Percentiles rank a stretch among this genome's conserved stretches.
Conservation (phyloP, 352 stramenopile genomes). For the Phytopythium boreale region DNA sequence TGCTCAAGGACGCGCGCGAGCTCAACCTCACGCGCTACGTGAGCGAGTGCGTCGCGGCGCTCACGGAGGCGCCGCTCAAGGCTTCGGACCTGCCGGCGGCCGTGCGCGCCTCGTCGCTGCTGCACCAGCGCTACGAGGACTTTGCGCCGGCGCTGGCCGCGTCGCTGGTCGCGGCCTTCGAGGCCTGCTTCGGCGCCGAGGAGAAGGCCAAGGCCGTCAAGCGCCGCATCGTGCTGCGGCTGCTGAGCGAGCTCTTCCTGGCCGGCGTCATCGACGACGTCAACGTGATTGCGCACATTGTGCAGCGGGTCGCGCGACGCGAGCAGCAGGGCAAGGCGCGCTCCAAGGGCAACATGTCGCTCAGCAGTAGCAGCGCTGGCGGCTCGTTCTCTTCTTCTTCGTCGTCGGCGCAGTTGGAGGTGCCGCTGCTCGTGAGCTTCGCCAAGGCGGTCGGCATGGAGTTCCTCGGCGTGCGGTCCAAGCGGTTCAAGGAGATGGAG, state of each 20-base stretch:
- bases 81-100: slow-evolving; percentile 82
- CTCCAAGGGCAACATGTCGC: slow-evolving; percentile 40
- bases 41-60: slow-evolving; percentile 90
- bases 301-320: slow-evolving; percentile 70
- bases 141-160: slow-evolving; percentile 70
- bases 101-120: slow-evolving; percentile 79
- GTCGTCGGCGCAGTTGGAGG: slow-evolving; percentile 79
- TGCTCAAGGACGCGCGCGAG: slow-evolving; percentile 85
- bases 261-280: slow-evolving; percentile 77
- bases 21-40: slow-evolving; percentile 95
- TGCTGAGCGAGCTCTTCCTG: slow-evolving; percentile 85
- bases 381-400: slow-evolving; percentile 13
- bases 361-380: not conserved
- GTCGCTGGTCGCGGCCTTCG: slow-evolving; percentile 55
- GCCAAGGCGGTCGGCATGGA: slow-evolving; percentile 91
- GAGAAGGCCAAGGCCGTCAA: slow-evolving; percentile 79
- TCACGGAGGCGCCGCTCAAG: slow-evolving; percentile 89
- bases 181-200: slow-evolving; percentile 51
- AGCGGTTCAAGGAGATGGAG: slow-evolving; percentile 64
- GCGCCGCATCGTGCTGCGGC: slow-evolving; percentile 63
- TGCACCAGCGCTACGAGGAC: slow-evolving; percentile 92
- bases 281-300: slow-evolving; percentile 68
- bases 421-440: slow-evolving; percentile 93
- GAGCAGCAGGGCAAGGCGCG: slow-evolving; percentile 28
- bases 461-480: slow-evolving; percentile 69